These are phyloP conservation scores for Closterium sp. DNA, from an alignment of 139 green algal genomes.

Conservation along the genomic window DNA sequence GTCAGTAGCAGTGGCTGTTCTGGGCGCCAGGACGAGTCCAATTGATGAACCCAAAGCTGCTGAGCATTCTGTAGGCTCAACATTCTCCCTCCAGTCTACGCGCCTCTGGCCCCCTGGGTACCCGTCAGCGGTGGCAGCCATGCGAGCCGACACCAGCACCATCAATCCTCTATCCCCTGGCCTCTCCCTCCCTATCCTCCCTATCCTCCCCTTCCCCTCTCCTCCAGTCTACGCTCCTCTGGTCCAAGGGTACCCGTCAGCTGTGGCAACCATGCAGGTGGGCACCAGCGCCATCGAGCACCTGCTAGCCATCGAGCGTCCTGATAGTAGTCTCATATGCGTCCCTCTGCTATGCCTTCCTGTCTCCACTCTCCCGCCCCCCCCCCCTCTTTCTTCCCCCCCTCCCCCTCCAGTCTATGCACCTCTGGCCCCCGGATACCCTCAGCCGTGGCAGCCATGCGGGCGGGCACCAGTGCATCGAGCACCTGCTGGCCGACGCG, in stretches of 20 bases:
- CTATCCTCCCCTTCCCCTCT: not conserved
- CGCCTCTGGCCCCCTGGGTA: too few relatives aligned
- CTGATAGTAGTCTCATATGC: too few relatives aligned
- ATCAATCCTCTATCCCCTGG: not conserved
- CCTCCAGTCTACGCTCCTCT: not conserved
- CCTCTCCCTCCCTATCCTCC: not conserved
- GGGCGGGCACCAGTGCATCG: not conserved
- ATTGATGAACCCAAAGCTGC: too few relatives aligned
- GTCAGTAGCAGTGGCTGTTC: too few relatives aligned
- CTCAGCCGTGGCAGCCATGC: too few relatives aligned
- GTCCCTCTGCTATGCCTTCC: too few relatives aligned
- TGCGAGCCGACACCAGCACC: conserved; percentile 76
- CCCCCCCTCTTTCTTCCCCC: too few relatives aligned
- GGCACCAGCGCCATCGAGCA: not conserved
- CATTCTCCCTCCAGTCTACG: too few relatives aligned
- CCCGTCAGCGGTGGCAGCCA: conserved; percentile 56
- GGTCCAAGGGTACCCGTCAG: not conserved
- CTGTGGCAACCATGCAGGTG: not conserved
- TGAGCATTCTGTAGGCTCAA: too few relatives aligned
- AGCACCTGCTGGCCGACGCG: not conserved
- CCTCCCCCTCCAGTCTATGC: too few relatives aligned
- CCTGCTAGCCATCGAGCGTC: not conserved
- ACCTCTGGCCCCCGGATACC: too few relatives aligned
- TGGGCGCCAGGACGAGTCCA: too few relatives aligned
- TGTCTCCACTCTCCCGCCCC: not conserved